These are phyloP conservation scores for Neurospora sp. DNA, from an alignment of 495 filamentous ascomycete genomes.

Conservation along the genomic window DNA sequence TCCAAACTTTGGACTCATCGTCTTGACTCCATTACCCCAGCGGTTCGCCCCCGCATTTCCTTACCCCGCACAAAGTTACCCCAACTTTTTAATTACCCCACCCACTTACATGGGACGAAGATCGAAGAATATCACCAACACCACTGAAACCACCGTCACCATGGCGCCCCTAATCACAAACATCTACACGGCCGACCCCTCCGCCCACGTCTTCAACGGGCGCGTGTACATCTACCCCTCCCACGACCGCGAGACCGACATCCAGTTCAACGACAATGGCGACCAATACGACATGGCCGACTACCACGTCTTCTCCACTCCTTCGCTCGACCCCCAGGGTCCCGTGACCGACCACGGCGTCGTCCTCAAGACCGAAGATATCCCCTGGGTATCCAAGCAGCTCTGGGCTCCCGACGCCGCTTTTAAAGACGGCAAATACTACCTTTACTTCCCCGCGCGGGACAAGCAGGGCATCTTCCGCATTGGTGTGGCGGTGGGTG, in stretches of 20 bases:
- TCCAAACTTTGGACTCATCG: background rate
- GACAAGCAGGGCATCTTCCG: conserved; percentile 51
- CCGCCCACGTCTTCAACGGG: conserved; percentile 53
- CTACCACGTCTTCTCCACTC: conserved; percentile 53
- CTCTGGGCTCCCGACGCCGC: conserved; percentile 58
- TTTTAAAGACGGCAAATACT: conserved; percentile 49
- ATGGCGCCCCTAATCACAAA: conserved; percentile 49
- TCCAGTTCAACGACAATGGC: conserved; percentile 64
- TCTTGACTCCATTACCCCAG: background rate
- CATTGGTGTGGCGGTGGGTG: conserved; percentile 49
- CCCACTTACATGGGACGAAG: background rate
- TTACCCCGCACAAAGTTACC: background rate
- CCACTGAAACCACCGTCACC: background rate
- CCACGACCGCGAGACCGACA: conserved; percentile 53
- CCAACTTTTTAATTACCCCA: background rate
- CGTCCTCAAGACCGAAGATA: conserved; percentile 39
- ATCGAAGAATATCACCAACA: background rate
- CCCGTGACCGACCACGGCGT: conserved; percentile 51
- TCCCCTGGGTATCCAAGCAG: conserved; percentile 56
- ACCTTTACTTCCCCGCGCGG: conserved; percentile 54
- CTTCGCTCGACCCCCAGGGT: conserved; percentile 34
- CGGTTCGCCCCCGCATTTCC: background rate
- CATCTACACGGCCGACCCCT: conserved; percentile 63
- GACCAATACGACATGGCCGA: conserved; percentile 75
- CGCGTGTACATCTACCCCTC: conserved; percentile 57